Conservation (phyloP, 306 rosid genomes). For the Cicer pinnatifidum region DNA sequence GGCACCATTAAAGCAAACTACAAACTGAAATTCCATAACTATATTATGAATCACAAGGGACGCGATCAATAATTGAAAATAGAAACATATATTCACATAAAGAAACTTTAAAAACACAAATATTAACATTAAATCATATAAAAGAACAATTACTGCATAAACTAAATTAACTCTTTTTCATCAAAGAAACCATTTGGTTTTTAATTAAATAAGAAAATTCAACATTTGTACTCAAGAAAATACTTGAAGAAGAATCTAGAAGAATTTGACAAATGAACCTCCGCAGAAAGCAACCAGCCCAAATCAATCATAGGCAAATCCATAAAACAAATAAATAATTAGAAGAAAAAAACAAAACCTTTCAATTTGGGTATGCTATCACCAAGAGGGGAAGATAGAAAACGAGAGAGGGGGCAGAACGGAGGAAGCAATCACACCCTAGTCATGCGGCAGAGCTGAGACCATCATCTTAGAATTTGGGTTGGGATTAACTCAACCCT, state of each 20-base stretch:
- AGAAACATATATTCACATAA: too few species aligned
- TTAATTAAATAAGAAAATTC: too few species aligned
- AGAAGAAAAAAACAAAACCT: neutral
- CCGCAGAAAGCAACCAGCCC: neutral
- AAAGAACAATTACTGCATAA: too few species aligned
- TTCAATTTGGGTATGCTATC: neutral
- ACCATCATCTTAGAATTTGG: neutral
- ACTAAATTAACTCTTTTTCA: too few species aligned
- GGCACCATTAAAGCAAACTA: neutral
- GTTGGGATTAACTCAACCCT: too few species aligned
- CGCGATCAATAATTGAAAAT: neutral
- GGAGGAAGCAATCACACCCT: neutral
- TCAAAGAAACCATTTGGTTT: too few species aligned
- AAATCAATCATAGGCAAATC: neutral
- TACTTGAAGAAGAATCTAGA: neutral
- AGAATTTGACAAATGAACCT: neutral
- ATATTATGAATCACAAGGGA: neutral
- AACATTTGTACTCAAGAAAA: too few species aligned
- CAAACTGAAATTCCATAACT: neutral
- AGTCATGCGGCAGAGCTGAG: neutral
- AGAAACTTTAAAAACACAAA: too few species aligned
- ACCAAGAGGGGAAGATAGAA: neutral
- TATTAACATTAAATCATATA: too few species aligned
- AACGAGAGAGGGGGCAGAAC: neutral
- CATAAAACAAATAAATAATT: neutral